Evolutionary conservation across 2,329 filamentous ascomycete species (phyloP), one percentile per base, ranked within the genome.

Genomic region (Fusarium miscanthi): DNA sequence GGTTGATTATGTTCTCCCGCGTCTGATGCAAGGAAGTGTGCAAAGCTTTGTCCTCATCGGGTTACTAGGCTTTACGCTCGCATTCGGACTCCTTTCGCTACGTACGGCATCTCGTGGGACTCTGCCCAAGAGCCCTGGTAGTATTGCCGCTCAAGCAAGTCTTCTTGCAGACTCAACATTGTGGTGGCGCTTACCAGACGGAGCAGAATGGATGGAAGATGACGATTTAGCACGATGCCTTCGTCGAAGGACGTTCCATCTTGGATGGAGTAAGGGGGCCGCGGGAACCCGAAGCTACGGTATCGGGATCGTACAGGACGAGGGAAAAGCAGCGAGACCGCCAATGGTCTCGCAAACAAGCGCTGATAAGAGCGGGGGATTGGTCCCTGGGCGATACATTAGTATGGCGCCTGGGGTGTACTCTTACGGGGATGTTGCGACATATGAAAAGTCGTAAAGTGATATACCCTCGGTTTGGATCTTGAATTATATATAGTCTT

Each of bases 121-220:
- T 23, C 42, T 79, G 11, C 67, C 76, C 30, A 78, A 78, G 59
- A 76, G 74, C 54, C 78, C 78, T 5, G 73, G 78, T 13, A 79
- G 77, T 37, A 77, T 79, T 31, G 78, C 77, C 14, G 77, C 77
- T 14, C 76, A 74, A 57, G 78, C 76, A 30, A 79, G 77, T 61
- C 74, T 79, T 40, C 66, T 79, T 27, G 75, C 75, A 8, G 76
- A 78, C 71, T 79, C 77, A 37, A 75, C 74, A 11, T 23, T 78
- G 23, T 78, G 77, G 77, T 76, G 72, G 66, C 73, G 77, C 27
- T 60, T 79, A 11, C 78, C 78, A 7, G 63, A 72, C 19, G 78
- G 78, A 27, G 74, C 72, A 13, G 76, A 77, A 37, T 78, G 77
- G 75, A 74, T 79, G 70, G 58, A 69, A n/a, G 76, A 78, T 27